These are phyloP conservation scores for Penicillium daleae DNA, from an alignment of 495 filamentous ascomycete species.

Conservation along the genomic window DNA sequence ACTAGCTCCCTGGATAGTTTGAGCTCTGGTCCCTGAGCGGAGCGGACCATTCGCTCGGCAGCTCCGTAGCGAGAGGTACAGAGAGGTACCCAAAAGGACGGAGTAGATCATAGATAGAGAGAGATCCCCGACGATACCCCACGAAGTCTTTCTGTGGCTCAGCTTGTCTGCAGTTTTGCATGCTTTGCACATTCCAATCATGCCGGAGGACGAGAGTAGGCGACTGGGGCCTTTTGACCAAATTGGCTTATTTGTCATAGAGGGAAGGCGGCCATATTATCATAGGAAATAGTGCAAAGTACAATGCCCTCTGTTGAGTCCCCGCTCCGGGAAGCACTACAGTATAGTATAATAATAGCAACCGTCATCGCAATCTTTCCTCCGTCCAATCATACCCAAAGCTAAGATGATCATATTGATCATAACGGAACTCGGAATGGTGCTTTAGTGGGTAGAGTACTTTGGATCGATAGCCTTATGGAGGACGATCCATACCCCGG, in stretches of 20 bases:
- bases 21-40: neutral
- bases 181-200: conserved; percentile 26
- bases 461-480: conserved; percentile 1
- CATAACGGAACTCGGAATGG: neutral
- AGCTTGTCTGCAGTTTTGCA: conserved; percentile 5
- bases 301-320: neutral
- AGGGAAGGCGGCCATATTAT: neutral
- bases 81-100: neutral
- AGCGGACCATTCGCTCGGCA: neutral
- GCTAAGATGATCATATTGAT: neutral
- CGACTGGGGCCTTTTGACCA: neutral
- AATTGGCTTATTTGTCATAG: conserved; percentile 17
- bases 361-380: neutral
- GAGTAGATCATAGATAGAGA: neutral
- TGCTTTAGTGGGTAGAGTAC: neutral
- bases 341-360: neutral
- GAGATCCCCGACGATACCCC: neutral
- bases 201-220: conserved; percentile 19
- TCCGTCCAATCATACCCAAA: neutral
- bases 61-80: neutral
- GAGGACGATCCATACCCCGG: conserved; percentile 8
- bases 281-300: neutral
- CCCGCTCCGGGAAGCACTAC: neutral
- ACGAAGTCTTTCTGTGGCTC: neutral
- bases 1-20: conserved; percentile 13